Conservation (phyloP, 2,329 filamentous ascomycete genomes). For the Westerdykella sp. region DNA sequence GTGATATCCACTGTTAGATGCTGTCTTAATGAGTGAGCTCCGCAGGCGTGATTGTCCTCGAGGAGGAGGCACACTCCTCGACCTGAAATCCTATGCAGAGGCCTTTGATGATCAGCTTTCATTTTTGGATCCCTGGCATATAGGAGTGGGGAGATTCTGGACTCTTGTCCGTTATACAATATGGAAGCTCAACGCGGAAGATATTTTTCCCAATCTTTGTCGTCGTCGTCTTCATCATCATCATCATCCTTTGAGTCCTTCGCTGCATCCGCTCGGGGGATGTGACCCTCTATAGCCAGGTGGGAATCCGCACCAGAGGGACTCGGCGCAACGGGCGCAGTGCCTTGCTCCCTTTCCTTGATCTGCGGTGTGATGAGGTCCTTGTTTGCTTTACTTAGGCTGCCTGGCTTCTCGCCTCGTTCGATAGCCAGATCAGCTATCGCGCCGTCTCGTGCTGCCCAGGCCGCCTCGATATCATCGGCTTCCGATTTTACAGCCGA, state of each 20-base stretch:
- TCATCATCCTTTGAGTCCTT: slow-evolving; percentile 2
- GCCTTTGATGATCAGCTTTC: too few relatives aligned
- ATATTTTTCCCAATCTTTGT: slow-evolving; percentile 33
- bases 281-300: slow-evolving; percentile 36
- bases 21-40: too few relatives aligned
- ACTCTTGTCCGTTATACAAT: too few relatives aligned
- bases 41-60: too few relatives aligned
- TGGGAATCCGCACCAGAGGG: slow-evolving; percentile 17
- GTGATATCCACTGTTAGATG: too few relatives aligned
- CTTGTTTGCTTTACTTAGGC: slow-evolving; percentile 25
- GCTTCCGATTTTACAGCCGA: slow-evolving; percentile 18
- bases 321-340: slow-evolving; percentile 22
- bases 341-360: slow-evolving; percentile 19
- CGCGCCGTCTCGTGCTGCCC: slow-evolving; percentile 30
- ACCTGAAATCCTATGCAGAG: too few relatives aligned
- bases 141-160: too few relatives aligned
- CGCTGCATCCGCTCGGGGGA: slow-evolving; percentile 16
- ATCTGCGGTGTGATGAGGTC: slow-evolving; percentile 29
- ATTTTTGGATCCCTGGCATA: too few relatives aligned
- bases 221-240: slow-evolving; percentile 11
- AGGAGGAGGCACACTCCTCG: too few relatives aligned
- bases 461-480: slow-evolving; percentile 27
- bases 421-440: slow-evolving; percentile 40
- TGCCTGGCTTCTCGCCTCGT: slow-evolving; percentile 38
- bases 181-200: slow-evolving; percentile 12